Conservation (phyloP, 2,329 filamentous ascomycete species). For the Sporothrix dimorphospora region DNA sequence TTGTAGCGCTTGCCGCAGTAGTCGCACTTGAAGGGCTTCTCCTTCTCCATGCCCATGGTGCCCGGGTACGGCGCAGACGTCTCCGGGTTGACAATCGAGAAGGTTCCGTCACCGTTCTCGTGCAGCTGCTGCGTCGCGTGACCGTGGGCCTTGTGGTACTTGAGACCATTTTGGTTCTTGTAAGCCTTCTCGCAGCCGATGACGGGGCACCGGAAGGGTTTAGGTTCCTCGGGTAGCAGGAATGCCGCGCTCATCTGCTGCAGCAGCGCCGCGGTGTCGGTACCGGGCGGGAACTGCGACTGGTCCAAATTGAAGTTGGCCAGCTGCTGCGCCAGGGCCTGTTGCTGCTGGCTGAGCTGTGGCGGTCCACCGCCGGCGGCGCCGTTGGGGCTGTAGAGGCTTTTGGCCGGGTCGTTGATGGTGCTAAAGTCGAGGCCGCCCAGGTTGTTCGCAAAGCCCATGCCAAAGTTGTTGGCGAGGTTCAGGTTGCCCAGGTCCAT, state of each 20-base stretch:
- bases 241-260: conserved; percentile 60
- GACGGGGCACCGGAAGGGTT: conserved; percentile 96
- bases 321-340: conserved; percentile 67
- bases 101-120: conserved; percentile 95
- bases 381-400: conserved; percentile 83
- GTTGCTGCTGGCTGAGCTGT: conserved; percentile 64
- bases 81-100: conserved; percentile 96
- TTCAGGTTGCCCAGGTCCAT: conserved; percentile 63
- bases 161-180: conserved; percentile 98
- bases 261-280: conserved; percentile 65
- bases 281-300: conserved; percentile 75
- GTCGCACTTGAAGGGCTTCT: conserved; percentile 98
- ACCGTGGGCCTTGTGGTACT: conserved; percentile 85
- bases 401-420: conserved; percentile 94
- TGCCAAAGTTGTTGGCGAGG: conserved; percentile 49
- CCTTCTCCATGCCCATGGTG: conserved; percentile 99
- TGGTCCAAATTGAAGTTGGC: conserved; percentile 75
- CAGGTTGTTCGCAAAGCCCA: conserved; percentile 55
- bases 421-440: conserved; percentile 55
- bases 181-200: conserved; percentile 99
- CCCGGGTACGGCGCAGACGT: conserved; percentile 93
- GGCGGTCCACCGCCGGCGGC: conserved; percentile 46
- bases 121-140: conserved; percentile 96
- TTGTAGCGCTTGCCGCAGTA: conserved; percentile 98
- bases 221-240: conserved; percentile 83